These are phyloP conservation scores for Debaryomycetaceae sp. DNA, from an alignment of 1,139 yeast genomes.

Conservation along the genomic window DNA sequence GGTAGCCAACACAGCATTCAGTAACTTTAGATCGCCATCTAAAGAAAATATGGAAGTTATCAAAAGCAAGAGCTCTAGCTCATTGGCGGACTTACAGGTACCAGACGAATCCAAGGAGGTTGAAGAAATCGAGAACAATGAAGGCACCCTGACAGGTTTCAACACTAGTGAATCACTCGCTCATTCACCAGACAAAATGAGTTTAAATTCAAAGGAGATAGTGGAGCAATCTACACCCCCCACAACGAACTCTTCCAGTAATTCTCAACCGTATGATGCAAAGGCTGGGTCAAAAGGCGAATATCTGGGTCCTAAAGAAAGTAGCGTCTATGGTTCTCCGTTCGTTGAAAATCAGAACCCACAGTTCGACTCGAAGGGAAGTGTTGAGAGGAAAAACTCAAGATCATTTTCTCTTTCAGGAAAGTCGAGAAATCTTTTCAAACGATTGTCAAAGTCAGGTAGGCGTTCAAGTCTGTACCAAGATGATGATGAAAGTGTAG, in stretches of 20 bases:
- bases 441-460: conserved; percentile 29
- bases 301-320: not conserved
- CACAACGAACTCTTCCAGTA: conserved; percentile 22
- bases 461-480: conserved; percentile 14
- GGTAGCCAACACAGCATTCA: conserved; percentile 42
- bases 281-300: not conserved
- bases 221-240: conserved; percentile 17
- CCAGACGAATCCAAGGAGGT: not conserved
- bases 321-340: not conserved
- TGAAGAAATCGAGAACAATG: conserved; percentile 1
- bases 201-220: not conserved
- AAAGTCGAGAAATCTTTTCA: conserved; percentile 31
- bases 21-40: conserved; percentile 28
- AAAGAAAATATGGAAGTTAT: conserved; percentile 1
- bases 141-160: not conserved
- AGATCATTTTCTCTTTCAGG: conserved; percentile 24
- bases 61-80: not conserved
- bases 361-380: not conserved
- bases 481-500: conserved; percentile 11
- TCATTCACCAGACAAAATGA: conserved; percentile 13
- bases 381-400: conserved; percentile 14
- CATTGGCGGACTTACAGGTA: conserved; percentile 1
- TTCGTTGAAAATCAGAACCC: not conserved
- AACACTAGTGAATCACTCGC: conserved; percentile 3
- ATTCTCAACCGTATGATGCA: conserved; percentile 9